phyloP scores from a whole-genome alignment of 129 eudicot genomes.

The Tagetes erecta region DNA sequence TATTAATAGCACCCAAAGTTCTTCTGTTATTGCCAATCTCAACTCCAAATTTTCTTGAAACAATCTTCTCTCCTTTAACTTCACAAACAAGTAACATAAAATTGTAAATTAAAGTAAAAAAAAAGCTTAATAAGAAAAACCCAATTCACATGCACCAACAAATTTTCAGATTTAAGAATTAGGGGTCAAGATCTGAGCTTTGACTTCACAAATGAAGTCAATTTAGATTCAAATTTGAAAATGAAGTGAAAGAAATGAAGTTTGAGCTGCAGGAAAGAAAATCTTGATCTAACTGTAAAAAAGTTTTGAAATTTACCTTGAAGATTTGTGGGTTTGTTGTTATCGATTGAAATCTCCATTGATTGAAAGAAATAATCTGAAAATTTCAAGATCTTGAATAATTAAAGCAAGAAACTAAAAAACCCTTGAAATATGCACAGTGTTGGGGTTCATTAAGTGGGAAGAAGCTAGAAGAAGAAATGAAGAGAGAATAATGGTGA shows the following conservation, averaged over 20 bases:
- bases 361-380: neutral
- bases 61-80: conserved; percentile 35
- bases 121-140: neutral
- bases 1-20: conserved; percentile 59
- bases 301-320: conserved; percentile 26
- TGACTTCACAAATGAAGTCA: neutral
- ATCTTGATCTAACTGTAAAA: conserved; percentile 6
- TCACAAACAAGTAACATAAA: conserved; percentile 9
- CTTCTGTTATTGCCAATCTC: conserved; percentile 58
- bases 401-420: conserved; percentile 29
- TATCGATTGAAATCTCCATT: conserved; percentile 37
- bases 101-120: conserved; percentile 1
- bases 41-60: conserved; percentile 50
- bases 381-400: conserved; percentile 16
- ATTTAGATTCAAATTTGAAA: neutral
- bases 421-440: conserved; percentile 28
- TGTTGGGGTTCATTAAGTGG: conserved; percentile 32
- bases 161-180: neutral
- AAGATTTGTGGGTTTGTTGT: conserved; percentile 34
- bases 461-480: conserved; percentile 23
- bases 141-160: neutral
- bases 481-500: conserved; percentile 22
- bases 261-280: conserved; percentile 9
- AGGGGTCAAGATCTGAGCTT: conserved; percentile 22
- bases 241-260: neutral